phyloP scores from a whole-genome alignment of 2,329 filamentous ascomycete species.

The Arachnopeziza araneosa region DNA sequence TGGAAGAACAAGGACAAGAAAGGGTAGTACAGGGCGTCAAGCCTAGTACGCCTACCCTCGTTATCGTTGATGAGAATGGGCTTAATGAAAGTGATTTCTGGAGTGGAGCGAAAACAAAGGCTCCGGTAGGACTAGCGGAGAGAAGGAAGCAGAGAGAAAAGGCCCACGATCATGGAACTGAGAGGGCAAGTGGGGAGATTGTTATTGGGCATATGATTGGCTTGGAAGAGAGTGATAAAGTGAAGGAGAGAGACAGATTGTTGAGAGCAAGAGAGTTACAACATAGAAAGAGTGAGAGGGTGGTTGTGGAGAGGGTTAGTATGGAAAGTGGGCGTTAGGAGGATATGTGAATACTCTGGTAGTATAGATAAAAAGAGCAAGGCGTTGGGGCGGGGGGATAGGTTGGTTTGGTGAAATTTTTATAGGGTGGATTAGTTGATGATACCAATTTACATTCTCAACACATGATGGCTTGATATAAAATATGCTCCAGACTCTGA shows the following conservation, averaged over 20 bases:
- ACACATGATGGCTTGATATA: not conserved
- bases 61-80: slow-evolving; percentile 18
- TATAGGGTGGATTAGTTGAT: not conserved
- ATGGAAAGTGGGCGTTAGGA: not conserved
- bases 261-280: not conserved
- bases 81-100: not conserved
- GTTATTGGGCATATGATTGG: not conserved
- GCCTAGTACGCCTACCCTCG: slow-evolving; percentile 22
- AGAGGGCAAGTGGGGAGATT: not conserved
- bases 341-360: not conserved
- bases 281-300: slow-evolving; percentile 1
- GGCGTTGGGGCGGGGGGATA: not conserved
- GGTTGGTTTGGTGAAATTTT: not conserved
- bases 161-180: not conserved
- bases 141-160: not conserved
- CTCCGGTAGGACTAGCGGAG: not conserved
- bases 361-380: not conserved
- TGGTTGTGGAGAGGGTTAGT: not conserved
- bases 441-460: not conserved
- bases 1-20: slow-evolving; percentile 3
- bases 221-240: not conserved
- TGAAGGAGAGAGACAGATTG: not conserved
- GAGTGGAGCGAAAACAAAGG: not conserved
- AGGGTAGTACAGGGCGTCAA: slow-evolving; percentile 18
- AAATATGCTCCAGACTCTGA: not conserved